Evolutionary conservation across 805 yeast genomes (phyloP), one percentile per base, ranked within the genome.

Genomic region (Ogataea polymorpha): DNA sequence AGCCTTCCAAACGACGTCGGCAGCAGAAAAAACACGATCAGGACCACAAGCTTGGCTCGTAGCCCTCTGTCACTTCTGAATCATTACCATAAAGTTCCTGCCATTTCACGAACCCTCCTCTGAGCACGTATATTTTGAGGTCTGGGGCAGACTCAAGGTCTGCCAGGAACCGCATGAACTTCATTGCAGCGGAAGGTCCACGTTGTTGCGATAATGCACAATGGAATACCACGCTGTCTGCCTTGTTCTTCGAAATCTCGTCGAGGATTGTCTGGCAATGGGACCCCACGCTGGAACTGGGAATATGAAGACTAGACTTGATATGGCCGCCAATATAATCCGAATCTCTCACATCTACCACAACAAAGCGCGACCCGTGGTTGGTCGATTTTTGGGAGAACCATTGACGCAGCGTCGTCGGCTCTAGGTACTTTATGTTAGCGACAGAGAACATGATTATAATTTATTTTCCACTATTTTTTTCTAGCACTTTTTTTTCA

Each of bases 171-270:
- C 82, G 62, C 48, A 71, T 55, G 53, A 84, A 83, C 52, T 68
- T 69, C 62, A 80, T 65, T 0, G 97, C 89, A 3, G 96, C 76
- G 3, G 86, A 69, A 0, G 98, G 98, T 0, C 98, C 98, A 38
- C 99, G 69, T 45, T 83, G 95, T 62, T 93, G 98, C 3, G 95
- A 82, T 23, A 86, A 70, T 21, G 90, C 89, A 62, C 99, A 91
- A 60, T 93, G 96, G 65, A 91, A 93, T 0, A 93, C 83, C 0
- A 88, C 76, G 39, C 75, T 79, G 31, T 70, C 65, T 6, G 62
- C 56, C 4, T 61, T 48, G 2, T 52, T 42, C n/a, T 55, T 59
- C 9, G 62, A 56, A 24, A 72, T 56, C 30, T 62, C 49, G n/a
- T 56, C 50, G 15, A 64, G 51, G 28, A 74, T 67, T 6, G 65